A percentile compares a stretch with the other conserved stretches of the same genome.
These are phyloP conservation scores for Silene conica DNA, from an alignment of 148 eudicot species.

Conservation along the genomic window DNA sequence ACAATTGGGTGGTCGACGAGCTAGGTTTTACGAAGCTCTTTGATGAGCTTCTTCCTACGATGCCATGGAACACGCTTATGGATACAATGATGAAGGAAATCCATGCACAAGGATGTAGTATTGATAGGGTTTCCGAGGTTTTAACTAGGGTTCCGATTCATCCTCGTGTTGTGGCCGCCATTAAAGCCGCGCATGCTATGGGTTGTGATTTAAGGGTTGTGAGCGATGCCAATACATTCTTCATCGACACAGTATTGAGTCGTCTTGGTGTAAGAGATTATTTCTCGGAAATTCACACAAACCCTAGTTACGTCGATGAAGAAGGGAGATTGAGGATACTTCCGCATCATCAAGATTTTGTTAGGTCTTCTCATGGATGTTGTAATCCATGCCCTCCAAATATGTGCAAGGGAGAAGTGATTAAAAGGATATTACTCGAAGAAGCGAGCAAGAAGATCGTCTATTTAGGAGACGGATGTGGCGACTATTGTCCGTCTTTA, in stretches of 20 bases:
- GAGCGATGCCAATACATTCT: constrained; percentile 28
- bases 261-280: constrained; percentile 53
- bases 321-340: constrained; percentile 62
- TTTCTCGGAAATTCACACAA: constrained; percentile 68
- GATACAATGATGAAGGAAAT: constrained; percentile 75
- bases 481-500: constrained; percentile 78
- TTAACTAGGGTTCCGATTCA: constrained; percentile 53
- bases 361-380: constrained; percentile 43
- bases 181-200: constrained; percentile 63
- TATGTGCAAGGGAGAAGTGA: constrained; percentile 81
- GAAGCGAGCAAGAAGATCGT: constrained; percentile 55
- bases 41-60: constrained; percentile 56
- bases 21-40: constrained; percentile 61
- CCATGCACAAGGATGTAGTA: constrained; percentile 58
- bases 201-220: constrained; percentile 89
- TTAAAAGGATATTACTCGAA: constrained; percentile 44
- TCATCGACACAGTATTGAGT: constrained; percentile 60
- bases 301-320: constrained; percentile 56
- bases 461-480: constrained; percentile 16
- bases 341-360: constrained; percentile 54
- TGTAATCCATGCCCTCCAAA: constrained; percentile 76
- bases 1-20: constrained; percentile 16
- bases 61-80: constrained; percentile 81
- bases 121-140: constrained; percentile 47
- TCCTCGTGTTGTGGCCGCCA: constrained; percentile 59